Evolutionary conservation across 257 asterid species (phyloP).

Genomic region (Nicotiana undulata): DNA sequence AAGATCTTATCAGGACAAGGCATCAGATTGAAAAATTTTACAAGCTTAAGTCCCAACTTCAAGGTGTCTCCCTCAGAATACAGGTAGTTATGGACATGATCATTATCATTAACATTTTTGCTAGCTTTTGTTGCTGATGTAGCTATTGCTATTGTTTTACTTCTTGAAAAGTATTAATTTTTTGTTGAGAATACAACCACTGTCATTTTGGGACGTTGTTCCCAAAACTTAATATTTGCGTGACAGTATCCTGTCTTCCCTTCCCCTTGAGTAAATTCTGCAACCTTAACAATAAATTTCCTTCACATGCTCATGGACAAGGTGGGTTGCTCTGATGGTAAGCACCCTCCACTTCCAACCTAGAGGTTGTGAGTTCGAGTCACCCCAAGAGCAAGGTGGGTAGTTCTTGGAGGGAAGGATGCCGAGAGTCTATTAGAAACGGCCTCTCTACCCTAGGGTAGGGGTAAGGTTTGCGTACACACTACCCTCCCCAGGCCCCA

Average conservation of each 20-base stretch:
- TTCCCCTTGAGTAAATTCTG: not conserved
- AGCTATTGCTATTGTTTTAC: not conserved
- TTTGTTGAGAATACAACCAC: not conserved
- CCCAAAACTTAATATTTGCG: not conserved
- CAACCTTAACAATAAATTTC: not conserved
- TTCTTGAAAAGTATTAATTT: not conserved
- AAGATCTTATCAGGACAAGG: slow-evolving; percentile 95
- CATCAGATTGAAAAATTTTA: slow-evolving; percentile 94
- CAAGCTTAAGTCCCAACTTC: slow-evolving; percentile 96
- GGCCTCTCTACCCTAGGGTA: too few relatives aligned
- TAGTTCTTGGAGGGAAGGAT: too few relatives aligned
- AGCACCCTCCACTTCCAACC: too few relatives aligned
- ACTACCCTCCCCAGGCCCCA: too few relatives aligned
- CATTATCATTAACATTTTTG: not conserved
- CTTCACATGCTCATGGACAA: not conserved
- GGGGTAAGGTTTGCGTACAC: too few relatives aligned
- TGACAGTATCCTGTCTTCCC: not conserved
- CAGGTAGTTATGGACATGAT: slow-evolving; percentile 43
- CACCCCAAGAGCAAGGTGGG: too few relatives aligned
- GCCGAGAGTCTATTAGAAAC: too few relatives aligned
- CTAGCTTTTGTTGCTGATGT: not conserved
- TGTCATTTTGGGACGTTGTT: not conserved
- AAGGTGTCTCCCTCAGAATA: slow-evolving; percentile 95
- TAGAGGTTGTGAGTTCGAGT: too few relatives aligned
- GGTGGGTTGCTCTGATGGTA: too few relatives aligned